Conservation (phyloP, 1,284 basidiomycete species). For the Heterobasidion occidentale region DNA sequence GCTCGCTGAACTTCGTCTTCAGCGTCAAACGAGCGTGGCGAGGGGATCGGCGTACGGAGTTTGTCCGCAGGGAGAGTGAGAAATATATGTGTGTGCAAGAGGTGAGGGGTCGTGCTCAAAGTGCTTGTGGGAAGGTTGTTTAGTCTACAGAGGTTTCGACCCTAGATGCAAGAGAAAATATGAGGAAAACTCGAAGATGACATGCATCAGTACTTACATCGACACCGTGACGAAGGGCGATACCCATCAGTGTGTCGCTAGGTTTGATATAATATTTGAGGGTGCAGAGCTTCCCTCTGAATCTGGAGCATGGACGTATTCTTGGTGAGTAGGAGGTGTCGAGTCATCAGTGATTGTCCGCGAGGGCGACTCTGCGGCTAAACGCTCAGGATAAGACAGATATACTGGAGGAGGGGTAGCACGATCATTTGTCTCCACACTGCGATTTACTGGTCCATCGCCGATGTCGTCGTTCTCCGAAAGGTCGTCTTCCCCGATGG, state of each 20-base stretch:
- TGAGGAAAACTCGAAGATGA: background rate
- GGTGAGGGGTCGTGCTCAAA: slow-evolving; percentile 61
- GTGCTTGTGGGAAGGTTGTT: slow-evolving; percentile 62
- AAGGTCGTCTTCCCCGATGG: slow-evolving; percentile 55
- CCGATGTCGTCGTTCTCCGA: slow-evolving; percentile 29
- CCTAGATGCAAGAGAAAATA: slow-evolving; percentile 26
- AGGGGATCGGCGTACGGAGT: slow-evolving; percentile 8
- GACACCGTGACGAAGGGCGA: slow-evolving; percentile 52
- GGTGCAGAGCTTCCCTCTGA: slow-evolving; percentile 8
- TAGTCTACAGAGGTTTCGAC: slow-evolving; percentile 47
- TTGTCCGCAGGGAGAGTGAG: slow-evolving; percentile 35
- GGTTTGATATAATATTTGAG: slow-evolving; percentile 49
- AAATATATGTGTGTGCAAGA: slow-evolving; percentile 61
- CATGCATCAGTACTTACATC: slow-evolving; percentile 38
- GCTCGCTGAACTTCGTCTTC: slow-evolving; percentile 32
- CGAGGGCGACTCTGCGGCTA: background rate
- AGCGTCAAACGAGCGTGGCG: slow-evolving; percentile 13
- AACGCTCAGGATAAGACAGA: background rate
- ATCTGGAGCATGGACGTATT: too few relatives aligned
- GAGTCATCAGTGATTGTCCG: too few relatives aligned
- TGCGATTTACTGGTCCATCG: background rate
- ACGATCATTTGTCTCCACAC: too few relatives aligned
- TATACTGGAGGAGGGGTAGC: background rate
- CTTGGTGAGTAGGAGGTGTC: too few relatives aligned
- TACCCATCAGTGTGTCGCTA: slow-evolving; percentile 58